These are phyloP conservation scores for Fraxinus ornus DNA, from an alignment of 305 asterid genomes.

Conservation along the genomic window DNA sequence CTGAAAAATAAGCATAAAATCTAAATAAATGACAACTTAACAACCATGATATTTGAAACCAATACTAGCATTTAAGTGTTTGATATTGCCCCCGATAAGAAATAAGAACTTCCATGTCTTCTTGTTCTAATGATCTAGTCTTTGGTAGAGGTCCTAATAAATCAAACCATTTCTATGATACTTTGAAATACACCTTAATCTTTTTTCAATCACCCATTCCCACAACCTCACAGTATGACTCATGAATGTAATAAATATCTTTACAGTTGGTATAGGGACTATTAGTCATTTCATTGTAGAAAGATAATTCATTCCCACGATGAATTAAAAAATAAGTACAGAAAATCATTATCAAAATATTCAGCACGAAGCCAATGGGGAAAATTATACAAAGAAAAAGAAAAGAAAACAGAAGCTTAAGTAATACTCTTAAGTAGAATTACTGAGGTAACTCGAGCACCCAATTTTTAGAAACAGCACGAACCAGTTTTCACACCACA, in stretches of 20 bases:
- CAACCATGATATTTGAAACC: not conserved
- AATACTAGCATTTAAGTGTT: not conserved
- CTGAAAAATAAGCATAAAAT: not conserved
- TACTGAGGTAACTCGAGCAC: not conserved
- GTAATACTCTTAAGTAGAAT: not conserved
- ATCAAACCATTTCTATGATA: not conserved
- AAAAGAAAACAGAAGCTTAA: not conserved
- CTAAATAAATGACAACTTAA: not conserved
- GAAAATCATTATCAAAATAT: not conserved
- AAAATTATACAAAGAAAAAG: not conserved
- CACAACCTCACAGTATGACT: not conserved
- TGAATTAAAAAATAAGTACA: not conserved
- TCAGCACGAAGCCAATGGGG: not conserved
- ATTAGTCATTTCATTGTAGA: not conserved
- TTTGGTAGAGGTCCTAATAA: not conserved
- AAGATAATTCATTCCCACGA: not conserved
- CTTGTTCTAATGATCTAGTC: not conserved
- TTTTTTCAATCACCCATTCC: not conserved
- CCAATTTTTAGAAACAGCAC: not conserved
- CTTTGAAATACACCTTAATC: not conserved
- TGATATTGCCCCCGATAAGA: not conserved
- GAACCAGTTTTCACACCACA: not conserved
- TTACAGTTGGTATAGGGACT: not conserved
- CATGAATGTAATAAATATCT: not conserved
- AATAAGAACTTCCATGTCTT: not conserved